phyloP scores from a whole-genome alignment of 2,329 filamentous ascomycete species.

The Sphaerulina musiva region DNA sequence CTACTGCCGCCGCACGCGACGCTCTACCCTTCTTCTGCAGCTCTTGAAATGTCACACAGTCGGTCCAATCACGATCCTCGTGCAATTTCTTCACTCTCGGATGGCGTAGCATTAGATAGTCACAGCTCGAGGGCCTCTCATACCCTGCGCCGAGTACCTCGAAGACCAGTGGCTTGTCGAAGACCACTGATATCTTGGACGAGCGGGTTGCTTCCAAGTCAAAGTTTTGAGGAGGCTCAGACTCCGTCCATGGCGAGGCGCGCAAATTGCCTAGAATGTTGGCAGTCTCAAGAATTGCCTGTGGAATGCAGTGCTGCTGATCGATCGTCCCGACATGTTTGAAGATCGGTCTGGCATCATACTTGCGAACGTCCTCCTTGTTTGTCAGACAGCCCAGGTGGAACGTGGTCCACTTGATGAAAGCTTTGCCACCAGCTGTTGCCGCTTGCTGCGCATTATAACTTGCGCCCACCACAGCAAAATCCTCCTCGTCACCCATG shows the following conservation, averaged over 20 bases:
- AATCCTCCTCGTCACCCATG: constrained; percentile 68
- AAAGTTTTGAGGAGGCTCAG: constrained; percentile 20
- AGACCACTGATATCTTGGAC: constrained; percentile 46
- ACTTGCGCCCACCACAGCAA: constrained; percentile 69
- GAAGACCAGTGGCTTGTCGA: constrained; percentile 66
- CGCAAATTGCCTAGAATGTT: constrained; percentile 39
- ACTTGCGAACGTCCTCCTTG: constrained; percentile 51
- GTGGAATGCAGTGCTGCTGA: constrained; percentile 44
- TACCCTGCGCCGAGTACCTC: constrained; percentile 77
- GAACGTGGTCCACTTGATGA: constrained; percentile 66
- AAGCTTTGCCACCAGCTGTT: constrained; percentile 44
- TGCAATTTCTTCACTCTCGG: constrained; percentile 71
- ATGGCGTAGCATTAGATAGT: constrained; percentile 70
- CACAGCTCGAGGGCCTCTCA: constrained; percentile 61
- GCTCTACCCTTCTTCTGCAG: constrained; percentile 60
- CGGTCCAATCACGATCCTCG: constrained; percentile 62
- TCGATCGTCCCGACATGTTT: constrained; percentile 54
- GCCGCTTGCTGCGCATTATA: constrained; percentile 60
- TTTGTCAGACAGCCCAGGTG: constrained; percentile 71
- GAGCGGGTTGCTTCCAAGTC: constrained; percentile 16
- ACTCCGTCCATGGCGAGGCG: constrained; percentile 28
- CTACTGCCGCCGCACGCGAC: constrained; percentile 45
- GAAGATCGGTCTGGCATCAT: constrained; percentile 52
- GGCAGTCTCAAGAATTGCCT: constrained; percentile 39
- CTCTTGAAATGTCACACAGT: constrained; percentile 62